Evolutionary conservation across 495 filamentous ascomycete species (phyloP).

Genomic region (Trichocladium antarcticum): DNA sequence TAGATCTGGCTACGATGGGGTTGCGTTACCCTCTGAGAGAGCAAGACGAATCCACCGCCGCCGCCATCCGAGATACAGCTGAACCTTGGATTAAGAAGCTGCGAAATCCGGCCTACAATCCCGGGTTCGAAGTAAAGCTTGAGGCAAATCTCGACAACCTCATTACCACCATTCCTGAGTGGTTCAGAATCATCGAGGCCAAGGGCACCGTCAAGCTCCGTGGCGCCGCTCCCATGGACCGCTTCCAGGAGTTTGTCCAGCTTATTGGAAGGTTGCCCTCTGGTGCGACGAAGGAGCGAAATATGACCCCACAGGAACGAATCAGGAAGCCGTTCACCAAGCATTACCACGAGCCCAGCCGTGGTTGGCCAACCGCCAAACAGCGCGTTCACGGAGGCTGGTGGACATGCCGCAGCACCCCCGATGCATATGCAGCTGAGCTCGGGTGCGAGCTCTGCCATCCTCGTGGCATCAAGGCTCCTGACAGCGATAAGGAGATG

Average conservation of each 20-base stretch:
- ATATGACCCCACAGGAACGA: not conserved
- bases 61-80: not conserved
- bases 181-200: constrained; percentile 23
- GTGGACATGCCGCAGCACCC: constrained; percentile 33
- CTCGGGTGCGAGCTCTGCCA: constrained; percentile 23
- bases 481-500: too few species aligned
- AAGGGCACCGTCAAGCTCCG: constrained; percentile 9
- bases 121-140: not conserved
- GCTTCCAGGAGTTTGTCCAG: constrained; percentile 10
- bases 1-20: not conserved
- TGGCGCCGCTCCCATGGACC: not conserved
- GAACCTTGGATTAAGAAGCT: not conserved
- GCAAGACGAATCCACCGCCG: not conserved
- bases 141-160: not conserved
- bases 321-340: constrained; percentile 16
- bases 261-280: constrained; percentile 1
- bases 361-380: constrained; percentile 21
- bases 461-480: too few species aligned
- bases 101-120: not conserved
- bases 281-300: not conserved
- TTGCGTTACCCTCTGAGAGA: not conserved
- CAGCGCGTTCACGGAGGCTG: constrained; percentile 24
- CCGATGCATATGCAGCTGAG: constrained; percentile 25
- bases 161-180: constrained; percentile 17
- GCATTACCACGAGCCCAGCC: constrained; percentile 26